phyloP scores from a whole-genome alignment of 495 filamentous ascomycete species.

The Aspergillus nidulans region DNA sequence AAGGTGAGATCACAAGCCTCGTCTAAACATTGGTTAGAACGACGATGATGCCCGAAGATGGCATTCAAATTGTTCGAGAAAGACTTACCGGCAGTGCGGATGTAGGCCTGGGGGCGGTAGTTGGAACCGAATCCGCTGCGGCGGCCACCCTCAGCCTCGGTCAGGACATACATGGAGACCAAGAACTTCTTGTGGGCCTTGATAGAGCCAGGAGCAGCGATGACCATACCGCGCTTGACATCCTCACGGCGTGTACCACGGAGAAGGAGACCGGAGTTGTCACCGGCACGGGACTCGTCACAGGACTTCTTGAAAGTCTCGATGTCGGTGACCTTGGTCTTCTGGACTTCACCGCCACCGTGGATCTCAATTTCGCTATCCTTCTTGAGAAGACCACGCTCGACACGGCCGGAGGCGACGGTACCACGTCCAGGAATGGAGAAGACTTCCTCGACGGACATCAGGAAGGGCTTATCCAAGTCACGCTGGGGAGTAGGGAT shows the following conservation, averaged over 20 bases:
- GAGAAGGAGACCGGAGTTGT: conserved; percentile 97
- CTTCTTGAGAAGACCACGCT: conserved; percentile 88
- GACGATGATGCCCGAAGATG: neutral
- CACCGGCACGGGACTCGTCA: conserved; percentile 86
- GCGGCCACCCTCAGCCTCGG: conserved; percentile 95
- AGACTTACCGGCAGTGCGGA: conserved; percentile 76
- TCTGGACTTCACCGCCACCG: conserved; percentile 76
- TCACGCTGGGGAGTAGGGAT: conserved; percentile 91
- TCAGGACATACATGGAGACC: conserved; percentile 91
- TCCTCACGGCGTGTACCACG: conserved; percentile 94
- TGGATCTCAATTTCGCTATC: conserved; percentile 91
- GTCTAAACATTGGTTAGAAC: conserved; percentile 40
- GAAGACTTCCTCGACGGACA: conserved; percentile 98
- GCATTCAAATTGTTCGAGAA: neutral
- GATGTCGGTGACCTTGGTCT: conserved; percentile 98
- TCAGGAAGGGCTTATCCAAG: conserved; percentile 95
- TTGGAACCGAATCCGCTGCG: conserved; percentile 90
- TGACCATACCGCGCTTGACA: conserved; percentile 87
- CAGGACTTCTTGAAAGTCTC: conserved; percentile 99
- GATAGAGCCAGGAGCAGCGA: conserved; percentile 69
- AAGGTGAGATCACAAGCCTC: conserved; percentile 77
- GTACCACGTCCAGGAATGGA: conserved; percentile 97
- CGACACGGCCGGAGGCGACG: conserved; percentile 92
- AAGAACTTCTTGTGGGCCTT: conserved; percentile 87
- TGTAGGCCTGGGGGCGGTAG: conserved; percentile 93